A percentile compares a stretch with the other conserved stretches of the same genome.
phyloP scores from a whole-genome alignment of 495 filamentous ascomycete genomes.

The Penicillium longicatenatum region DNA sequence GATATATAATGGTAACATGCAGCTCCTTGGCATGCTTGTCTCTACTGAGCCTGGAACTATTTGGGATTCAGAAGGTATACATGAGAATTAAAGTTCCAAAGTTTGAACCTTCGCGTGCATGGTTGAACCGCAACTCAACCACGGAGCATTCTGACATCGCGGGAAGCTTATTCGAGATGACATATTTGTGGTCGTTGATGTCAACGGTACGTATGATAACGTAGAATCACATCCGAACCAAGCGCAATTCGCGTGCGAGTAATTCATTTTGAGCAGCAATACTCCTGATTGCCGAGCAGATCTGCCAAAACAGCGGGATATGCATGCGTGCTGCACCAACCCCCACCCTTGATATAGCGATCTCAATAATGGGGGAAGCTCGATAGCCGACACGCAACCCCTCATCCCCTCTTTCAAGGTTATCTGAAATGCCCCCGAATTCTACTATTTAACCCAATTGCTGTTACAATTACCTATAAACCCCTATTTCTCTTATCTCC shows the following conservation, averaged over 20 bases:
- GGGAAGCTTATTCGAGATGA: too few species aligned
- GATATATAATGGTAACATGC: too few species aligned
- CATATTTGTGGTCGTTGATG: too few species aligned
- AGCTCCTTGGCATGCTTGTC: too few species aligned
- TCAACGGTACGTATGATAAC: background rate
- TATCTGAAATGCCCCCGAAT: background rate
- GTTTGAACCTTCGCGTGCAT: too few species aligned
- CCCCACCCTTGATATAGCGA: conserved; percentile 13
- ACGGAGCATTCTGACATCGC: too few species aligned
- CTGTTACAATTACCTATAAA: background rate
- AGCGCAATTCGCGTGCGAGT: background rate
- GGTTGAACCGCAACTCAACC: too few species aligned
- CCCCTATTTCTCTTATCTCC: background rate
- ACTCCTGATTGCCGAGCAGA: background rate
- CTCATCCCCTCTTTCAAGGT: conserved; percentile 5
- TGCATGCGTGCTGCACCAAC: conserved; percentile 36
- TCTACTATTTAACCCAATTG: background rate
- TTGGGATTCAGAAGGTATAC: too few species aligned
- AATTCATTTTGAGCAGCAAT: background rate
- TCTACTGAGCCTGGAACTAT: too few species aligned
- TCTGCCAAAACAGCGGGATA: background rate
- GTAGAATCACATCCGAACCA: background rate
- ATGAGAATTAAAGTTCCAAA: too few species aligned
- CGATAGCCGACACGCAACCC: conserved; percentile 4
- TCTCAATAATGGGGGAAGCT: conserved; percentile 7